Evolutionary conservation across 208 protist species (phyloP), one percentile per base, ranked within the genome.

Genomic region (Angomonas deanei): DNA sequence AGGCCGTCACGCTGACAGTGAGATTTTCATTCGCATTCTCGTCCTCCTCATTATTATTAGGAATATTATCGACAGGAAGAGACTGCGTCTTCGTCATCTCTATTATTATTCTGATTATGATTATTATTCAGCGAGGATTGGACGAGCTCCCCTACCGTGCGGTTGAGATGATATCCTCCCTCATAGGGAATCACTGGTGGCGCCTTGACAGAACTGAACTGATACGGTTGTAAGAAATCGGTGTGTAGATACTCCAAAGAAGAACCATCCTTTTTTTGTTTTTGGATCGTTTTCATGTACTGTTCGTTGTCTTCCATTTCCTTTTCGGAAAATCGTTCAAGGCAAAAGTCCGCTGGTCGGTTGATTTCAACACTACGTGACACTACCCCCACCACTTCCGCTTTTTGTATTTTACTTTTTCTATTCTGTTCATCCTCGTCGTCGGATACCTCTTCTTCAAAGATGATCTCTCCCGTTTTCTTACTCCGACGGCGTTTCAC

Each of bases 291-390:
- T 42, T 42, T 42, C 36, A 42, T 42, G 36, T 42, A 42, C 15
- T 42, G 8, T 15, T 42, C 36, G 15, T 42, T 42, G 8, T 8
- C 36, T 42, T 42, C 36, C 36, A 42, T 42, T 42, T 42, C 36
- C 36, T 42, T 15, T 42, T 42, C 36, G 15, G 36, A n/a, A 15
- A n/a, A 86, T 30, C 79, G 71, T 6, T 70, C 48, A 65, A 90
- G 89, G 27, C 70, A 72, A 52, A 91, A 91, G 72, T 94, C 88
- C 1, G 88, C 88, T 0, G 88, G 88, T 31, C 84, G 71, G 17
- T 67, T 62, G 58, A 94, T 58, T 50, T 78, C 60, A 57, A 91
- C 47, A 60, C 91, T 79, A 2, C 88, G 72, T 56, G 88, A 94
- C 17, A 94, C 82, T 24, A 94, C 78, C 4, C 88, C 88, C 10